Conservation (phyloP, 352 stramenopile genomes). For the Pseudoperonospora humuli region DNA sequence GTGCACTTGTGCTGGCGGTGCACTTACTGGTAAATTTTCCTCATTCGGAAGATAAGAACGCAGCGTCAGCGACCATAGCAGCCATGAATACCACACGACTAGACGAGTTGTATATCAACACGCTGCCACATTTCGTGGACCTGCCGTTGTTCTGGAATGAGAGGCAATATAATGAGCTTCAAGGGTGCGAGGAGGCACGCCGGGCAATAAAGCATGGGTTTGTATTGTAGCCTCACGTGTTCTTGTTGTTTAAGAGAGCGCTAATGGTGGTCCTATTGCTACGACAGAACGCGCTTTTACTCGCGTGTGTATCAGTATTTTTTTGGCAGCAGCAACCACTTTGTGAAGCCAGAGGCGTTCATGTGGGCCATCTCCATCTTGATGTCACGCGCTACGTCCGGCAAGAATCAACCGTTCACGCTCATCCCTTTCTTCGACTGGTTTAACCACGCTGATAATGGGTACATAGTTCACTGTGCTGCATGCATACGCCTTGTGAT, state of each 20-base stretch:
- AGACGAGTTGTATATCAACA: constrained; percentile 50
- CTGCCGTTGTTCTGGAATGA: constrained; percentile 69
- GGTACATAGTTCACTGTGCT: constrained; percentile 21
- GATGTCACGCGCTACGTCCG: constrained; percentile 74
- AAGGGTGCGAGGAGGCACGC: constrained; percentile 50
- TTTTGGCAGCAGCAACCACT: constrained; percentile 44
- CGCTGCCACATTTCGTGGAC: constrained; percentile 48
- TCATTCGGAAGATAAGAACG: constrained; percentile 18
- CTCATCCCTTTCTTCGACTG: constrained; percentile 84
- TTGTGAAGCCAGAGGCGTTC: constrained; percentile 55
- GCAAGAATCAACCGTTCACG: constrained; percentile 63
- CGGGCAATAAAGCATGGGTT: constrained; percentile 59
- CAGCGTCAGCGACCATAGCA: constrained; percentile 11
- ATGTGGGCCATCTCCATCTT: constrained; percentile 78
- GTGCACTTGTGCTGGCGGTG: constrained; percentile 53
- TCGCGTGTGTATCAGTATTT: constrained; percentile 61
- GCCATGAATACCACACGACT: constrained; percentile 17
- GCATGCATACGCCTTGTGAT: not conserved
- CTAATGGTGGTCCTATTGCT: not conserved
- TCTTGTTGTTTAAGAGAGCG: not conserved
- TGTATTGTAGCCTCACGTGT: not conserved
- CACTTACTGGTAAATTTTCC: constrained; percentile 62
- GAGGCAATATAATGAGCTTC: constrained; percentile 46
- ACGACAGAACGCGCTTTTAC: constrained; percentile 48
- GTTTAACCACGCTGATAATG: constrained; percentile 68